These are phyloP conservation scores for Geosmithia morbida DNA, from an alignment of 2,329 filamentous ascomycete species.

Conservation along the genomic window DNA sequence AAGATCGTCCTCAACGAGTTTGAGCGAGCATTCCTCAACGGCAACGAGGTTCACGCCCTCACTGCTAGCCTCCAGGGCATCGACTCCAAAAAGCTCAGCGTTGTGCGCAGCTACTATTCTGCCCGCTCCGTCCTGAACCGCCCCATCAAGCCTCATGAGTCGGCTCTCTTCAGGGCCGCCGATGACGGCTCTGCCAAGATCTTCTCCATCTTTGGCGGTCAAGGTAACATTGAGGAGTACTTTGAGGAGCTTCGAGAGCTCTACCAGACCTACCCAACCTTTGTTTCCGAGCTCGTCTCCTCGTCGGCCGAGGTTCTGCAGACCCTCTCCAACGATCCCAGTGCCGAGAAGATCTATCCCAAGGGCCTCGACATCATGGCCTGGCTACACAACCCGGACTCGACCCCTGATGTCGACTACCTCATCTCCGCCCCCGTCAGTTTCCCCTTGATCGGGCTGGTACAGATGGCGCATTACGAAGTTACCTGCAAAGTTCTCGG, in stretches of 20 bases:
- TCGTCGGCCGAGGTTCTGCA: slow-evolving; percentile 79
- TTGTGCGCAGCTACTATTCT: slow-evolving; percentile 83
- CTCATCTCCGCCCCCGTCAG: slow-evolving; percentile 90
- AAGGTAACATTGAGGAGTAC: slow-evolving; percentile 99
- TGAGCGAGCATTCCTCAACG: slow-evolving; percentile 83
- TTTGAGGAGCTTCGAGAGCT: slow-evolving; percentile 93
- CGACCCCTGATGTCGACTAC: slow-evolving; percentile 88
- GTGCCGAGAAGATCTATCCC: slow-evolving; percentile 87
- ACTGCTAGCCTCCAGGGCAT: slow-evolving; percentile 75
- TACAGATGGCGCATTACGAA: slow-evolving; percentile 90
- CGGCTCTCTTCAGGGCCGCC: slow-evolving; percentile 78
- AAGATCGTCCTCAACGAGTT: slow-evolving; percentile 92
- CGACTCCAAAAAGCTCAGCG: slow-evolving; percentile 77
- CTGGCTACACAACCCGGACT: slow-evolving; percentile 81
- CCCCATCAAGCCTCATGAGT: slow-evolving; percentile 83
- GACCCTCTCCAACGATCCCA: slow-evolving; percentile 64
- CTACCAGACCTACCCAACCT: slow-evolving; percentile 79
- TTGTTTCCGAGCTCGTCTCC: slow-evolving; percentile 73
- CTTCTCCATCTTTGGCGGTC: slow-evolving; percentile 91
- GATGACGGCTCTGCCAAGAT: slow-evolving; percentile 71
- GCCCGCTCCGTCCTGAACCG: slow-evolving; percentile 74
- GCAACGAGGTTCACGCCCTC: slow-evolving; percentile 91
- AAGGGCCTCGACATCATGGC: slow-evolving; percentile 93
- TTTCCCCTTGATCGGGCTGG: slow-evolving; percentile 87
- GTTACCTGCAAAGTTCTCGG: slow-evolving; percentile 89